Base-by-base conservation (phyloP, 345 rosid genomes). In the Gossypium anomalum region DNA sequence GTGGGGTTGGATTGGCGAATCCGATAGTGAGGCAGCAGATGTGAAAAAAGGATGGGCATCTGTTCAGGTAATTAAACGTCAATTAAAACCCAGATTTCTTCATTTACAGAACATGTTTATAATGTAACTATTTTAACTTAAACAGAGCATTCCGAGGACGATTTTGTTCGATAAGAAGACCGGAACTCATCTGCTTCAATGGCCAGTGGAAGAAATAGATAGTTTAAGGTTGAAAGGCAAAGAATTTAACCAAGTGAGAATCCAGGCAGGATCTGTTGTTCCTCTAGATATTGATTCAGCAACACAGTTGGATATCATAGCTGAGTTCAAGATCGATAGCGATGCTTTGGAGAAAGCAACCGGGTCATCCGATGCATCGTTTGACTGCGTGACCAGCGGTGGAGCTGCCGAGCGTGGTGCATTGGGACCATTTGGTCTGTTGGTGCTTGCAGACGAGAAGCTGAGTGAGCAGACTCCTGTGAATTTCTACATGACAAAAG, bases 341-440 rank as follows among this genome's bases (percentile, higher is more conserved):
- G 85, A 77, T 17, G 84, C 84, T 14, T 17, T 90, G 7, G 83
- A 82, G 13, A 87, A 78, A 61, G 59, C 83, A 71, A 64, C 72
- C 0, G 83, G 78, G 60, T 53, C 82, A 67, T 57, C 81, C 0
- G 78, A 85, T 34, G 83, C 29, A 38, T 87, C 85, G 22, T 94
- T 87, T 20, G 87, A 81, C 79, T 90, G 98, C 82, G 23, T 76
- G n/a, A 63, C 49, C 25, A 81, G 85, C 4, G 79, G 83, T 1
- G 94, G 97, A 22, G 87, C 93, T 23, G 75, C 88, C n/a, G 81
- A 85, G 17, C 93, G 93, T 9, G 89, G 91, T 1, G 89, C 96
- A 11, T 67, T 92, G 59, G 99, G 99, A 62, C 99, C 99, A 2
- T 92, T 95, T 44, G 99, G 99, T 41, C 81, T 95, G 53, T 78